Base-by-base conservation (phyloP, 768 basidiomycete genomes). In the Collybiopsis confluens region DNA sequence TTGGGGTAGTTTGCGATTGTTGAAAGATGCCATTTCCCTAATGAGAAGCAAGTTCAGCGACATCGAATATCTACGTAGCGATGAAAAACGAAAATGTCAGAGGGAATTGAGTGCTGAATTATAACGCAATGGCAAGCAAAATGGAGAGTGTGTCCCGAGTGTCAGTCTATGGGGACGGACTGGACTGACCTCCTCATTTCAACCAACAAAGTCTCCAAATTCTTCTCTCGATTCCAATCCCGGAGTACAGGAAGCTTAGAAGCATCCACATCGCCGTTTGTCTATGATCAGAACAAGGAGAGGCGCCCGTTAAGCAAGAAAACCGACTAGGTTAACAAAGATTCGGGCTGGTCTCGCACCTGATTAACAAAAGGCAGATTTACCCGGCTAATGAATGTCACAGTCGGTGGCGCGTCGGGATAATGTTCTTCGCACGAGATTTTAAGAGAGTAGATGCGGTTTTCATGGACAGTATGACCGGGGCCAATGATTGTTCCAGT, bases 401-500 rank as follows among this genome's bases (percentile, higher is more conserved):
- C 82, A 16, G 74, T 69, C 15, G 96, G 96, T 3, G 88, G 90
- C 0, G 54, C 52, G 45, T 96, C 91, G 26, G 91, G 90, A 68
- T 94, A 94, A 2, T 64, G 52, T 1, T 80, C 73, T 46, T 83
- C 90, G 63, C 96, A 98, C 64, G 76, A 74, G 66, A 99, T 95
- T 73, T 88, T 90, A 63, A 99, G 81, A 48, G 85, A 88, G 81
- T 98, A 99, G 73, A 98, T 99, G 51, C 97, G 83, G 73, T 98
- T 99, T 81, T 99, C 96, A 71, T 98, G 94, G 3, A 96, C 92
- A 21, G 94, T 96, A 71, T 99, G 95, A 48, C 95, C 95, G 28
- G 97, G 97, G 8, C 97, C 97, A 57, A 99, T 92, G 75, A 99
- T 95, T 20, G 97, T 99, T 47, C 97, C 96, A 65, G 97, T 98